These are phyloP conservation scores for Hypsizygus ulmarius DNA, from an alignment of 1,284 basidiomycete species.

Conservation along the genomic window DNA sequence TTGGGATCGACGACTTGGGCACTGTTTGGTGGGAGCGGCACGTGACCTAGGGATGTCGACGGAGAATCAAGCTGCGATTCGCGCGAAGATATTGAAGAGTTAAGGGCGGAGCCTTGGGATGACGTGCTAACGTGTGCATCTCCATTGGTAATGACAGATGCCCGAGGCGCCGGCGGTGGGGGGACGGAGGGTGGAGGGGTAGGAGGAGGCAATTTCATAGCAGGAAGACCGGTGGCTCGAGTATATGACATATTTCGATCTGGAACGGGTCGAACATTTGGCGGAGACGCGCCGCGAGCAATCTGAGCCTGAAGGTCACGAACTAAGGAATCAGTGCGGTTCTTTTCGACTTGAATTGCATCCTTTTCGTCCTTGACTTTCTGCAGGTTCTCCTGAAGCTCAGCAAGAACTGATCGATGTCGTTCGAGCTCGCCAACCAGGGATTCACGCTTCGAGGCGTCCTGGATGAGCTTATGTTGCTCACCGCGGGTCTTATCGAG, in stretches of 20 bases:
- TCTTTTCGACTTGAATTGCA: constrained; percentile 67
- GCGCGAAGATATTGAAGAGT: constrained; percentile 56
- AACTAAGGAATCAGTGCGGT: constrained; percentile 60
- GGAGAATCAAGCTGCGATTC: constrained; percentile 68
- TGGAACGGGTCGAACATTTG: constrained; percentile 44
- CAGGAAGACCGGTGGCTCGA: constrained; percentile 56
- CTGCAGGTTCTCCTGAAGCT: constrained; percentile 73
- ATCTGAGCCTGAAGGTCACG: constrained; percentile 78
- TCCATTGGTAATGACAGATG: constrained; percentile 38
- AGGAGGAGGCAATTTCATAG: constrained; percentile 80
- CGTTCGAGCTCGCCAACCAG: constrained; percentile 72
- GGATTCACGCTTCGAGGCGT: constrained; percentile 71
- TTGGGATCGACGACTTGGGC: constrained; percentile 51
- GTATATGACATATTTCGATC: constrained; percentile 57
- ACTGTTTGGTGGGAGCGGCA: constrained; percentile 29
- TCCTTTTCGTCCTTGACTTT: constrained; percentile 81
- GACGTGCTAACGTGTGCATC: constrained; percentile 51
- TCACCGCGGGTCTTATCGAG: constrained; percentile 56
- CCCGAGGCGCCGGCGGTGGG: constrained; percentile 75
- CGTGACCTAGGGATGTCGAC: constrained; percentile 57
- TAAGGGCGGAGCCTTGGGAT: constrained; percentile 48
- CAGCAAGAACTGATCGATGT: constrained; percentile 70
- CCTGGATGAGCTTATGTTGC: constrained; percentile 61
- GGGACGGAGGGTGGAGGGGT: constrained; percentile 87
- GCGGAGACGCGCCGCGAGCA: constrained; percentile 53